Evolutionary conservation across 345 rosid species (phyloP).

Genomic region (Noccaea caerulescens): DNA sequence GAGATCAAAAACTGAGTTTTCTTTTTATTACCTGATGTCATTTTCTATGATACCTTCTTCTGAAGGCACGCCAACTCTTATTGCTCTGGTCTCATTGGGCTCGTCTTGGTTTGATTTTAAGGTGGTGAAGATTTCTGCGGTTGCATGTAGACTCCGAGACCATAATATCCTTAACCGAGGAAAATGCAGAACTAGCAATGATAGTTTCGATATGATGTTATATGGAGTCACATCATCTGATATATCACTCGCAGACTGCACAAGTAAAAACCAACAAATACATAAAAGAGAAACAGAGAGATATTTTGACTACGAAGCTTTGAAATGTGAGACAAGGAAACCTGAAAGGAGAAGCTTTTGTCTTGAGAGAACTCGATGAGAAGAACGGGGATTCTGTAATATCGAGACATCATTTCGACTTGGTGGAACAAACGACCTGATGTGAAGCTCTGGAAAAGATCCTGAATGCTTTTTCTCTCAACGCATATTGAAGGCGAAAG

Average conservation of each 20-base stretch:
- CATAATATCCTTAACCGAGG: conserved; percentile 89
- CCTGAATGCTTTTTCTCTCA: conserved; percentile 94
- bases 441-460: conserved; percentile 92
- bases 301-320: neutral
- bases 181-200: conserved; percentile 86
- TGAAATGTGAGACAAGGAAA: conserved; percentile 29
- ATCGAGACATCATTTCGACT: conserved; percentile 89
- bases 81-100: conserved; percentile 81
- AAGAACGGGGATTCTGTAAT: conserved; percentile 93
- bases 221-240: conserved; percentile 95
- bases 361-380: conserved; percentile 96
- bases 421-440: conserved; percentile 95
- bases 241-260: conserved; percentile 92
- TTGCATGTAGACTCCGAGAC: conserved; percentile 97
- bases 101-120: conserved; percentile 95
- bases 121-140: conserved; percentile 86
- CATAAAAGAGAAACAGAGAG: neutral
- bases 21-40: conserved; percentile 68
- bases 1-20: neutral
- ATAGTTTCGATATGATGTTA: conserved; percentile 88
- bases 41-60: conserved; percentile 89
- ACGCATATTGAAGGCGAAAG: conserved; percentile 87
- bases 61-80: conserved; percentile 91
- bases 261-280: conserved; percentile 8
- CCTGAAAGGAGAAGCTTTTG: conserved; percentile 99